Conservation (phyloP, 805 yeast species). For the Ogataea ramenticola region DNA sequence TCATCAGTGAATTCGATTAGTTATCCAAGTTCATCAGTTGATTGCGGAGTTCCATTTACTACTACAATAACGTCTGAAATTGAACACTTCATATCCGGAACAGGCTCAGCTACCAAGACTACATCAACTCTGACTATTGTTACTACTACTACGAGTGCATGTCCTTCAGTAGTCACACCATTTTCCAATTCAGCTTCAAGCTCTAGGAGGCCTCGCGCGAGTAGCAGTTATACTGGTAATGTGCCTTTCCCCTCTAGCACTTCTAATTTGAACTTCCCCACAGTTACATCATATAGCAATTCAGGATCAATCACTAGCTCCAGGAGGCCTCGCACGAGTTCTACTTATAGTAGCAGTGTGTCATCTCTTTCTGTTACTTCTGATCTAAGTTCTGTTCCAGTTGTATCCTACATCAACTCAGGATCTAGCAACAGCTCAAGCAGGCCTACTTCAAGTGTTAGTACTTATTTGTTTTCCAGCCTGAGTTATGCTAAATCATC, state of each 20-base stretch:
- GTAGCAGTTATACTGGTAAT: neutral
- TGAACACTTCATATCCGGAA: neutral
- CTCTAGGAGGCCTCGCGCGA: conserved; percentile 1
- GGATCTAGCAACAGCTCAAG: neutral
- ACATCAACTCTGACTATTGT: neutral
- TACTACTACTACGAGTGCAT: neutral
- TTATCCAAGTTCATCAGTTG: neutral
- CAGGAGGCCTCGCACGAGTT: neutral
- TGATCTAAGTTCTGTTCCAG: neutral
- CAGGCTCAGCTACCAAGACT: neutral
- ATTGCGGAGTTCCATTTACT: neutral
- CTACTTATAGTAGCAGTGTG: neutral
- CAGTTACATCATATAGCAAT: neutral
- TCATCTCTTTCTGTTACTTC: neutral
- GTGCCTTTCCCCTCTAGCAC: neutral
- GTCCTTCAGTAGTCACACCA: neutral
- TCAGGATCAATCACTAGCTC: neutral
- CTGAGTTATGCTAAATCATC: neutral
- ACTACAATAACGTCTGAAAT: neutral
- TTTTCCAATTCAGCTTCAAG: neutral
- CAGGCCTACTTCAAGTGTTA: neutral
- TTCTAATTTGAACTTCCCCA: neutral
- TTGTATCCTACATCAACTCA: neutral
- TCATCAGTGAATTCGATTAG: too few relatives aligned
- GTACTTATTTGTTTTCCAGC: neutral